Evolutionary conservation across 1,284 basidiomycete species (phyloP), one percentile per base, ranked within the genome.

Genomic region (Ganoderma leucocontextum): DNA sequence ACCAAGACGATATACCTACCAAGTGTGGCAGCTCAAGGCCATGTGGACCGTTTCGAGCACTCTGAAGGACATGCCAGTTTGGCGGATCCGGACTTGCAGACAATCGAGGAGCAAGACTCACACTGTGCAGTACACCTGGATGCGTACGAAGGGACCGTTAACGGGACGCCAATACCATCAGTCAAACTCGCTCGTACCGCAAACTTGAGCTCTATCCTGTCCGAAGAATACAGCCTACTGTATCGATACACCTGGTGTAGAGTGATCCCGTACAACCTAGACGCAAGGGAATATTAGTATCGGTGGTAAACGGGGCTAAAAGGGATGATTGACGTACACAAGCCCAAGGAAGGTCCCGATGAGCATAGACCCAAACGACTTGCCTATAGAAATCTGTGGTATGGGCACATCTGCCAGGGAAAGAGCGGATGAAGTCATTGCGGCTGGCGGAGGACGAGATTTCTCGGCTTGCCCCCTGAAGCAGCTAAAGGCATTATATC

Each of bases 241-340:
- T 60, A 60, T 22, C 58, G 58, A 22, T 60, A 60, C 22, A 39
- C 58, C 5, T 60, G 58, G 22, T 60, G 58, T 39, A 60, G 38
- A 2, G 38, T 29, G n/a, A 60, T 38, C n/a, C 58, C 58, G 39
- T 60, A 60, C 8, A 60, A 38, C 7, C 58, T 60, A 7, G 15
- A 22, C n/a, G n/a, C 33, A 15, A 22, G 8, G 33, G 5, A 35
- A 55, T 8, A 35, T 35, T 25, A 55, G 12, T 55, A 9, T 10
- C 12, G 25, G 25, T 4, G 5, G 29, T 19, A 7, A 55, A 19
- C 35, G 29, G 2, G 12, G 12, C 9, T 8, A 17, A 2, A 35
- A 6, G 12, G 7, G 7, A 35, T 35, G 52, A 29, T 13, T 4
- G 29, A 55, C 52, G 52, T 55, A 55, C 52, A 55, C 17, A 3